These are phyloP conservation scores for Suhomyces kilbournensis DNA, from an alignment of 805 yeast genomes.

Conservation along the genomic window DNA sequence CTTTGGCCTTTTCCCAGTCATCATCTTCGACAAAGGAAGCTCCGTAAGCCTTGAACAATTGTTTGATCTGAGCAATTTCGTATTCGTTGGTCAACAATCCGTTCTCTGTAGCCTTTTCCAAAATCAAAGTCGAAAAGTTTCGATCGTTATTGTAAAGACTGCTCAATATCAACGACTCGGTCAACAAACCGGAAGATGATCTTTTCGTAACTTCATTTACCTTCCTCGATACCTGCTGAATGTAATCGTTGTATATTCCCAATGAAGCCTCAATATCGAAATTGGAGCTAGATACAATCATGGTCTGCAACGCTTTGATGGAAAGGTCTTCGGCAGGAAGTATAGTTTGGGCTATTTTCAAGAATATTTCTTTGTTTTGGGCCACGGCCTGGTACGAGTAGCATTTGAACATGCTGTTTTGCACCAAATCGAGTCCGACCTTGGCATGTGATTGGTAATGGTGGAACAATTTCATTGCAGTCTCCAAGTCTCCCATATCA, in stretches of 20 bases:
- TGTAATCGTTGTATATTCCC: constrained; percentile 45
- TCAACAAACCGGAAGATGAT: constrained; percentile 43
- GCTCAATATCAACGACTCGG: constrained; percentile 47
- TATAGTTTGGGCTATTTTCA: constrained; percentile 39
- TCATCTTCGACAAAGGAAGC: constrained; percentile 45
- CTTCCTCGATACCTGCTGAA: constrained; percentile 32
- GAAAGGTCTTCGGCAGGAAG: constrained; percentile 24
- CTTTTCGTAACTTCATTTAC: constrained; percentile 25
- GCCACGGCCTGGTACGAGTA: constrained; percentile 41
- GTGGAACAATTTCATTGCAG: constrained; percentile 38
- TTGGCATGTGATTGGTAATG: constrained; percentile 36
- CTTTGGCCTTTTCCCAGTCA: constrained; percentile 29
- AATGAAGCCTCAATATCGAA: constrained; percentile 40
- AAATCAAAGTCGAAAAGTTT: constrained; percentile 50
- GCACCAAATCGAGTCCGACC: constrained; percentile 39
- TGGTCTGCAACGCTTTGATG: constrained; percentile 34
- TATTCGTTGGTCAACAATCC: constrained; percentile 34
- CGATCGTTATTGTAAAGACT: constrained; percentile 46
- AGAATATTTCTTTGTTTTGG: constrained; percentile 22
- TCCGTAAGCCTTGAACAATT: constrained; percentile 47
- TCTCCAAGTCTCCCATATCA: constrained; percentile 22
- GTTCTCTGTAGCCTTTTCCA: constrained; percentile 45
- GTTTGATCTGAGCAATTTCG: constrained; percentile 42
- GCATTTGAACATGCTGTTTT: constrained; percentile 38
- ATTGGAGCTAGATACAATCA: constrained; percentile 41